These are phyloP conservation scores for Beverwykella pulmonaria DNA, from an alignment of 495 filamentous ascomycete species.

Conservation along the genomic window DNA sequence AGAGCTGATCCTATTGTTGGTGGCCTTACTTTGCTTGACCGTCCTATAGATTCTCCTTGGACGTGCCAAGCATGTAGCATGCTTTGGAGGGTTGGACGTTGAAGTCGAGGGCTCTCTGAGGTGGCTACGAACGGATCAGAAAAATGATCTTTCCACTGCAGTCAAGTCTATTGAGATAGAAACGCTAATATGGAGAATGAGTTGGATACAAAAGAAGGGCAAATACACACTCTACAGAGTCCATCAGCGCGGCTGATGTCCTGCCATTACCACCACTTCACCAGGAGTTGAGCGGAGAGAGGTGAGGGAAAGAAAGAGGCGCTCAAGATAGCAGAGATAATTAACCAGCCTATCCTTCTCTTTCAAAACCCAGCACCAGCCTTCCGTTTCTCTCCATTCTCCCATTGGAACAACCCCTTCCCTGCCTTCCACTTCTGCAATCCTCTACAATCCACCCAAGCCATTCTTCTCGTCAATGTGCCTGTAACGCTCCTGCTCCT, in stretches of 20 bases:
- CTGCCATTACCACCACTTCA: background rate
- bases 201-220: constrained; percentile 3
- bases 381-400: background rate
- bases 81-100: too few relatives aligned
- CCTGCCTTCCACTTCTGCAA: constrained; percentile 1
- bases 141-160: too few relatives aligned
- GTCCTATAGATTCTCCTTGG: too few relatives aligned
- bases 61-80: too few relatives aligned
- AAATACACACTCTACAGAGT: background rate
- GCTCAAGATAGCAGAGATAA: background rate
- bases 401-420: background rate
- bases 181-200: constrained; percentile 6
- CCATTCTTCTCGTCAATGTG: constrained; percentile 71
- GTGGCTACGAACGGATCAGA: too few relatives aligned
- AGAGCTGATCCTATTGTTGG: too few relatives aligned
- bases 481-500: constrained; percentile 69
- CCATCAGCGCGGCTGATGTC: background rate
- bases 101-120: too few relatives aligned
- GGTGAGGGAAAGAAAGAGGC: background rate
- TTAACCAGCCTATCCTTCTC: constrained; percentile 14
- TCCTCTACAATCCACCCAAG: constrained; percentile 21
- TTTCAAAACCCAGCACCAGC: background rate
- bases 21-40: too few relatives aligned
- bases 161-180: background rate
- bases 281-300: background rate